Base-by-base conservation (phyloP, 2,329 filamentous ascomycete species). In the Aspergillus sp. region DNA sequence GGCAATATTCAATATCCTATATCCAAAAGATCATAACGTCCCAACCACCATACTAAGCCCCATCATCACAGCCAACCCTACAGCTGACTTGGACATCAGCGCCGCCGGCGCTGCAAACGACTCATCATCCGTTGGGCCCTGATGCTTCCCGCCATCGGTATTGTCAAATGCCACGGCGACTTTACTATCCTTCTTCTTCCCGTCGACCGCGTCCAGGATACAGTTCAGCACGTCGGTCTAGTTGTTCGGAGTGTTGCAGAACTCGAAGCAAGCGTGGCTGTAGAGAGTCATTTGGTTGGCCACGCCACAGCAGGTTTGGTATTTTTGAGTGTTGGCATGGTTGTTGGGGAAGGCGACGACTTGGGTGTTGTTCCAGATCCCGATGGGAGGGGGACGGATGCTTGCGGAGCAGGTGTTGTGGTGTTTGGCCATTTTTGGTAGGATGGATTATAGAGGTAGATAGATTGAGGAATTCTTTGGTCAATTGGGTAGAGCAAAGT, bases 321-420 rank as follows among this genome's bases (percentile, higher is more conserved):
- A 42, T 9, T 12, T 29, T 8, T 7, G 5, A 9, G 40, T 42
- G 1, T 29, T n/a, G 29, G 4, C 3, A 19, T 29, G 40, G 29
- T 42, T 28, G 40, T 42, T 42, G 9, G 40, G 8, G 40, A 42
- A 42, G 28, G 40, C 40, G 28, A 42, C 40, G n/a, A 29, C 40
- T 42, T 42, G 40, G 5, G 27, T 29, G 27, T 6, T 26, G 10
- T 42, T 42, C 26, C 28, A 29, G 40, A 42, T 3, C 7, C 29
- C 5, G n/a, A 32, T 42, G 12, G 40, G 40, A n/a, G 40, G 40
- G 9, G 30, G 27, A 10, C 27, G 40, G 28, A 42, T 28, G 9
- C 9, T 29, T 27, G 40, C 3, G 7, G 40, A 29, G 29, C 40
- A 42, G n/a, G 6, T 29, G 40, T 26, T 8, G 36, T 28, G 7